Conservation (phyloP, 2,329 filamentous ascomycete genomes). For the Epichloe baconii region DNA sequence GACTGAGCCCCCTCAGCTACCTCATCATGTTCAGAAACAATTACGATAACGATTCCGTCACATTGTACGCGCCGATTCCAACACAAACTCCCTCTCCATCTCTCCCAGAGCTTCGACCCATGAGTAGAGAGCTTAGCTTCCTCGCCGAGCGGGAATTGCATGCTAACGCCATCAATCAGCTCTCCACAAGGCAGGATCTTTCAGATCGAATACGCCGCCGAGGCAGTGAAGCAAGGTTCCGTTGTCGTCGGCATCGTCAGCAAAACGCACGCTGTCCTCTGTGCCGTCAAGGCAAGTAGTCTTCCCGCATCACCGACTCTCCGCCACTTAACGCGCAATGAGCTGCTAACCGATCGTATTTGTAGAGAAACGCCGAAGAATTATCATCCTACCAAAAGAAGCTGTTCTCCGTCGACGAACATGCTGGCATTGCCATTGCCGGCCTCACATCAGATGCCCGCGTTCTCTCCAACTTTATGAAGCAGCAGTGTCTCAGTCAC, state of each 20-base stretch:
- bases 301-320: neutral
- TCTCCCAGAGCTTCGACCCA: neutral
- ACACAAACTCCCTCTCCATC: neutral
- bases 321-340: neutral
- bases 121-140: neutral
- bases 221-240: slow-evolving; percentile 97
- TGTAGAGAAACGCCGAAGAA: slow-evolving; percentile 92
- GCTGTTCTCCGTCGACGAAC: slow-evolving; percentile 90
- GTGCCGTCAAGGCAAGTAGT: slow-evolving; percentile 74
- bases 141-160: slow-evolving; percentile 8
- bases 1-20: slow-evolving; percentile 4
- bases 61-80: slow-evolving; percentile 57
- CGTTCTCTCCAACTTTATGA: slow-evolving; percentile 99
- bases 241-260: slow-evolving; percentile 94
- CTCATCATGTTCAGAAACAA: slow-evolving; percentile 95
- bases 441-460: slow-evolving; percentile 95
- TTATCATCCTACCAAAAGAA: slow-evolving; percentile 99
- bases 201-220: slow-evolving; percentile 97
- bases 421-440: slow-evolving; percentile 89
- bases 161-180: slow-evolving; percentile 37
- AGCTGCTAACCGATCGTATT: no score
- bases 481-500: slow-evolving; percentile 92
- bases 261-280: slow-evolving; percentile 95
- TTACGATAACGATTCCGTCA: slow-evolving; percentile 99
- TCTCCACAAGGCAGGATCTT: slow-evolving; percentile 99